Base-by-base conservation (phyloP, 176 grass and related monocot genomes). In the Themeda triandra region DNA sequence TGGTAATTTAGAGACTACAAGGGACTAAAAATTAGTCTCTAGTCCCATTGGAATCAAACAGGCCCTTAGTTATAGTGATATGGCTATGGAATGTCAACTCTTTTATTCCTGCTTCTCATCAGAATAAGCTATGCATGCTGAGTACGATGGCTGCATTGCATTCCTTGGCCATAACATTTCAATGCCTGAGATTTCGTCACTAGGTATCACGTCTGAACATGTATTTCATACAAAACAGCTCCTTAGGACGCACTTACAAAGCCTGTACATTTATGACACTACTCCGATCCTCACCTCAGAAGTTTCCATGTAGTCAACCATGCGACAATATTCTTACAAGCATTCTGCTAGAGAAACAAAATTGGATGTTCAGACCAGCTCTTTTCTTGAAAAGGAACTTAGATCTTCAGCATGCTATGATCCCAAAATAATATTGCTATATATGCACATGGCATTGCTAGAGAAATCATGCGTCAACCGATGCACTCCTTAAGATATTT, bases 371-470 rank as follows among this genome's bases (percentile, higher is more conserved):
- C 56, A 31, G 42, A 15, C 53, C 31, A 64, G 6, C 2, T 14
- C 68, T 84, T 84, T 2, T 39, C 25, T 59, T 0, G 17, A 68
- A 68, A 33, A 66, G 42, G 27, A 84, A n/a, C 44, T 53, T 35
- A 10, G 49, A 63, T 85, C 82, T 81, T 81, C 39, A 39, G 53
- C 80, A 19, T 17, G 76, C 25, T 39, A 72, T 27, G 60, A 75
- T 80, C 76, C 32, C 13, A 60, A 46, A 46, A 73, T 12, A 84
- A 66, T 18, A 18, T 73, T 15, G 36, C 14, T 25, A 58, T 24
- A 25, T 25, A 25, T 25, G 69, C 39, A 80, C 69, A 85, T 69
- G 56, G 5, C 19, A 30, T 73, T 35, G 33, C 42, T 8, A 73
- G 70, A 17, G 4, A 76, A 85, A 85, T 82, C 51, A 75, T 71